Evolutionary conservation across 305 asterid genomes (phyloP), one percentile per base, ranked within the genome.

Genomic region (Petunia hybrid): DNA sequence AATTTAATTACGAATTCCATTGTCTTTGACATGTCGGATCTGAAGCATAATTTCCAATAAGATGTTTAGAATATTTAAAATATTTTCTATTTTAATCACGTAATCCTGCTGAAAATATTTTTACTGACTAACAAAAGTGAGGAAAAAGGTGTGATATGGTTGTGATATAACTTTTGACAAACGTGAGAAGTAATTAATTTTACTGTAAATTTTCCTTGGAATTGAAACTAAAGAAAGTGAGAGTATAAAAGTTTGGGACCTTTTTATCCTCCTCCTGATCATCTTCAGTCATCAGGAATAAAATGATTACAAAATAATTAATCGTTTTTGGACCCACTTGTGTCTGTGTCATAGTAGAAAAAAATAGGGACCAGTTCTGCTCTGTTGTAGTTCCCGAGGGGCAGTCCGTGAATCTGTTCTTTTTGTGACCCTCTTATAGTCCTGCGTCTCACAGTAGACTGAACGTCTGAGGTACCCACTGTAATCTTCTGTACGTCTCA

Each of bases 281-380:
- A 62, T 63, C 7, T 43, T 35, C 53, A 46, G 76, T 63, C 43
- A 71, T 71, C 7, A 73, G 43, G 78, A 71, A 87, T 69, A 85
- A 89, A 88, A 92, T 92, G 90, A 92, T 92, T 88, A 88, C 92
- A 56, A 80, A 90, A 90, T 92, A 86, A 92, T 90, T 91, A 85
- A 74, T 78, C n/a, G 0, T 6, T 12, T 51, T 35, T 73, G 63
- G 78, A 73, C 78, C 62, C 45, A 73, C 78, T 10, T 73, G 63
- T 73, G 78, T 73, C 45, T 73, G 45, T 0, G 48, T 73, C 31
- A 51, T n/a, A n/a, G n/a, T n/a, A n/a, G n/a, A 51, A 51, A 71
- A 51, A 73, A 5, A 31, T 35, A 35, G 78, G 78, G 78, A 73
- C 78, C 78, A 73, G 78, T 73, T 73, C 78, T 48, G 78, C 51